Evolutionary conservation across 2,329 filamentous ascomycete genomes (phyloP), one percentile per base, ranked within the genome.

Genomic region (Acrocalymma vagum): DNA sequence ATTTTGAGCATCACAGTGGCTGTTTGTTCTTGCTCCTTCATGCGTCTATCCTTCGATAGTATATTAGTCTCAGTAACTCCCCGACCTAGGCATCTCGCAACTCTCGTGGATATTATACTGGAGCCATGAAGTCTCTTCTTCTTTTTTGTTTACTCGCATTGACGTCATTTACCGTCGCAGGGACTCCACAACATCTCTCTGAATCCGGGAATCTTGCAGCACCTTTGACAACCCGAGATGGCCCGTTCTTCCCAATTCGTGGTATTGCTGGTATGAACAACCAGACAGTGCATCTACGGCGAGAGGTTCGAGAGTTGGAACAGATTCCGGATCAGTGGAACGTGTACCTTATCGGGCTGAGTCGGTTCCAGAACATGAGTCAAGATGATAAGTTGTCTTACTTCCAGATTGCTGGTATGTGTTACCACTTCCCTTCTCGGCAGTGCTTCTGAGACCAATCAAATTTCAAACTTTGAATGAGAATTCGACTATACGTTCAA

Each of bases 371-470:
- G 67, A 79, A 75, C 38, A 80, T 79, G 24, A 73, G 83, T 45
- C 86, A 90, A 65, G 72, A 76, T 13, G 73, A 82, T 42, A 76
- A 78, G 35, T 75, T 86, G 20, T 92, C 88, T 25, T 94, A 84
- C 74, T 94, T 90, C 67, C 82, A 88, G 55, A 80, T 94, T 56
- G 80, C 86, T 44, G 88, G 89, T 88, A 68, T 45, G 79, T 53
- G n/a, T 9, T 15, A 26, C 11, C 17, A 14, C 26, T 20, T 13
- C 29, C 13, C 27, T 32, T 30, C 20, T 37, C 18, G 17, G 25
- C 27, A 6, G 9, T 29, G 28, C 6, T 25, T 17, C 10, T 18
- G 3, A 6, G 6, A 17, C 9, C 1, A 18, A n/a, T n/a, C n/a
- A n/a, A n/a, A n/a, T n/a, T n/a, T n/a, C n/a, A n/a, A n/a, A n/a